These are phyloP conservation scores for Cordia subcordata DNA, from an alignment of 257 asterid species.

Conservation along the genomic window DNA sequence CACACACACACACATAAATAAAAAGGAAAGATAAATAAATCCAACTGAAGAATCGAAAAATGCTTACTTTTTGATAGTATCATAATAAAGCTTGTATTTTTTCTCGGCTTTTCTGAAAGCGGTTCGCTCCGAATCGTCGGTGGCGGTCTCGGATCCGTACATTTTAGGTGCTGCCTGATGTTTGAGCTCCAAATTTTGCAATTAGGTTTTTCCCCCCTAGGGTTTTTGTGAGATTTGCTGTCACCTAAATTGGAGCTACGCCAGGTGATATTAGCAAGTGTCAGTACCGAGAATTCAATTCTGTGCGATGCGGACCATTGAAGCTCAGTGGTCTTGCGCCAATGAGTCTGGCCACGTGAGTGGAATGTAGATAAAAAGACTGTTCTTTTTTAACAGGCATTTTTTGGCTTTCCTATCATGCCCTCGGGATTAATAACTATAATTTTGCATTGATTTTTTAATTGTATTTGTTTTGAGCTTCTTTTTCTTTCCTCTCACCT, in stretches of 20 bases:
- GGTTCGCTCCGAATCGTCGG: slow-evolving; percentile 71
- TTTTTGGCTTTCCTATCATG: no score
- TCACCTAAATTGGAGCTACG: neutral
- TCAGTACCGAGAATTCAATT: neutral
- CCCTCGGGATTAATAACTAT: no score
- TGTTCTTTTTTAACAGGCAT: no score
- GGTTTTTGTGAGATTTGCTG: neutral
- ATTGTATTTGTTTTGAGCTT: no score
- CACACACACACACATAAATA: no score
- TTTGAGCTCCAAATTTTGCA: neutral
- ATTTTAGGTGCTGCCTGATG: slow-evolving; percentile 18
- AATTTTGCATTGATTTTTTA: no score
- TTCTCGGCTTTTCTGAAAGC: slow-evolving; percentile 88
- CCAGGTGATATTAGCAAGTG: neutral
- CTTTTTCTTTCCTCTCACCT: no score
- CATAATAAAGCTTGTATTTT: slow-evolving; percentile 86
- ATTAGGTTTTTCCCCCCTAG: slow-evolving; percentile 4
- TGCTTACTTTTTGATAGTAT: slow-evolving; percentile 53
- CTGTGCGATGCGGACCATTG: neutral
- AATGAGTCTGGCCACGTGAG: neutral
- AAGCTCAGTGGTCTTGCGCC: neutral
- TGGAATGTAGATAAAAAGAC: neutral
- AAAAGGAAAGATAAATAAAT: neutral
- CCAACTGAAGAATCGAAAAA: neutral
- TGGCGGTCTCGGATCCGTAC: slow-evolving; percentile 50